phyloP scores from a whole-genome alignment of 2,329 filamentous ascomycete genomes.

The Aspergillus calidoustus region DNA sequence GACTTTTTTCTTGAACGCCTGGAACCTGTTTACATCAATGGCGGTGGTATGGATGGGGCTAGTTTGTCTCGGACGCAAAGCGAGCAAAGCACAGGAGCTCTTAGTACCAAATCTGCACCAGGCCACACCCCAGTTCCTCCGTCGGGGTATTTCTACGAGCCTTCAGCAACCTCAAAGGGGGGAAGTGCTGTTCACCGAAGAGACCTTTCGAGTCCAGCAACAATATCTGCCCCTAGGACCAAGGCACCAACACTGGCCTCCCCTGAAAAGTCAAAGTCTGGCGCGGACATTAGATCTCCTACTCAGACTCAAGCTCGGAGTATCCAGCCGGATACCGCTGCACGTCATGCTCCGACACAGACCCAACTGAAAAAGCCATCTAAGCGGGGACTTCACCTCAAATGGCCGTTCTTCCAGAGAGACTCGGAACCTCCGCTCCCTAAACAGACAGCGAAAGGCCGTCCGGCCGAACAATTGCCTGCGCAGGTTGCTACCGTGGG shows the following conservation, averaged over 20 bases:
- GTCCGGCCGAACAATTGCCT: conserved; percentile 39
- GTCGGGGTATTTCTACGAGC: conserved; percentile 40
- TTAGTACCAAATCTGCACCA: conserved; percentile 37
- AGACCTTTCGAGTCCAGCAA: conserved; percentile 8
- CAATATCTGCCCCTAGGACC: not conserved
- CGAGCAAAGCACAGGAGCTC: conserved; percentile 43
- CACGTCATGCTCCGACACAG: conserved; percentile 1
- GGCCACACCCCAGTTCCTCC: conserved; percentile 28
- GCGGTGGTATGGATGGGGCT: conserved; percentile 45
- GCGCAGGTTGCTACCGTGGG: conserved; percentile 45
- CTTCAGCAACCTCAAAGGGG: conserved; percentile 35
- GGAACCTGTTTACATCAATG: conserved; percentile 55
- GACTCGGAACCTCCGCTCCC: conserved; percentile 35
- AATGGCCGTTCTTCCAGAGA: conserved; percentile 65
- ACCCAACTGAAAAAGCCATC: conserved; percentile 28
- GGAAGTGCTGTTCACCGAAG: conserved; percentile 3
- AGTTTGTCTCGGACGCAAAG: conserved; percentile 44
- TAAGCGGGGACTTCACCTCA: conserved; percentile 41
- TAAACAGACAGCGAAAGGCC: conserved; percentile 23
- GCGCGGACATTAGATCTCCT: not conserved
- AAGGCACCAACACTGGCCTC: not conserved
- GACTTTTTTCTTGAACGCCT: conserved; percentile 53
- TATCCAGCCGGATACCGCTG: not conserved
- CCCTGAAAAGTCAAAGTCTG: not conserved
- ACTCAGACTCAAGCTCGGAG: not conserved